Conservation (phyloP, 192 early-diverging fungal genomes). For the Coemansia sp. region DNA sequence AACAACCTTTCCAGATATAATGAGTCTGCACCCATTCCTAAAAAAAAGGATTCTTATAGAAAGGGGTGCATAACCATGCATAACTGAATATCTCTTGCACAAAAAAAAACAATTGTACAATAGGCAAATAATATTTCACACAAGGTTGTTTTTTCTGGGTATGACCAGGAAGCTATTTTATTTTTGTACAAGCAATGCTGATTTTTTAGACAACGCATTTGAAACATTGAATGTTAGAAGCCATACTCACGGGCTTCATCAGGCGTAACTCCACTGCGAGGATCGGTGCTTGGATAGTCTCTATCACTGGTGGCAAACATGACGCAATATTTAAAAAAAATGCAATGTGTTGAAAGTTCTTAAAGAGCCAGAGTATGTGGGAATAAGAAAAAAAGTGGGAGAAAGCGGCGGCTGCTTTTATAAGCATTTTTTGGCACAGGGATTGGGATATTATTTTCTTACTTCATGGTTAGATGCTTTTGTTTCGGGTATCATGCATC, state of each 20-base stretch:
- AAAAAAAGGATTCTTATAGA: background rate
- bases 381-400: background rate
- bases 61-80: too few species aligned
- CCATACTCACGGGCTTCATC: conserved; percentile 37
- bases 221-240: conserved; percentile 1
- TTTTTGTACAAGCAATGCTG: background rate
- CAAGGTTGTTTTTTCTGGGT: too few species aligned
- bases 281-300: conserved; percentile 35
- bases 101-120: too few species aligned
- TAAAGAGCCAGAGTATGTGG: too few species aligned
- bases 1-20: too few species aligned
- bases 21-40: conserved; percentile 1
- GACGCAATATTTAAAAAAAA: background rate
- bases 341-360: background rate
- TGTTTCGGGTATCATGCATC: background rate
- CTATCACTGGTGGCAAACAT: conserved; percentile 4
- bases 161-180: background rate
- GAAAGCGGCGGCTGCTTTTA: background rate
- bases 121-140: too few species aligned
- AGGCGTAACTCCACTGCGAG: conserved; percentile 24
- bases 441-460: background rate
- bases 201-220: too few species aligned
- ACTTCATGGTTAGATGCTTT: too few species aligned
- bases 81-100: too few species aligned
- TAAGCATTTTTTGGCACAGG: background rate